phyloP scores from a whole-genome alignment of 2,329 filamentous ascomycete species.

The Pseudogymnoascus sp. region DNA sequence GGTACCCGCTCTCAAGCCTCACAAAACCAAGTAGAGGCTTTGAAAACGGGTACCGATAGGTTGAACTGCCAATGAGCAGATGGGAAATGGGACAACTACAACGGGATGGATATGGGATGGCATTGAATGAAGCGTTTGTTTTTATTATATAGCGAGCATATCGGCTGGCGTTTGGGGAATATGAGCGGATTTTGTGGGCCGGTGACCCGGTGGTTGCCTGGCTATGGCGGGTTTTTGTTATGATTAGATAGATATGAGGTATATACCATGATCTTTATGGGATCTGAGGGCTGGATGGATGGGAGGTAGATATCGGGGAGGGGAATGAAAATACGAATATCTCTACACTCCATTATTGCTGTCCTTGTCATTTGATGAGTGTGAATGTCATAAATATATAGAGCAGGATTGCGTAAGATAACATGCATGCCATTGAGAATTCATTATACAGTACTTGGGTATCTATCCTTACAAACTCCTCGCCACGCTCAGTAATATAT shows the following conservation, averaged over 20 bases:
- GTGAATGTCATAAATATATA: neutral
- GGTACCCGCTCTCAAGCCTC: neutral
- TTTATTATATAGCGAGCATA: conserved; percentile 7
- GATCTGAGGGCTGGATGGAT: neutral
- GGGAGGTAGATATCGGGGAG: neutral
- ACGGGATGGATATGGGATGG: neutral
- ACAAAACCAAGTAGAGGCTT: neutral
- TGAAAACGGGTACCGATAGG: neutral
- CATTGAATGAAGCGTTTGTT: conserved; percentile 1
- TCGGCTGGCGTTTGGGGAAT: neutral
- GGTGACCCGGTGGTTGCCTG: neutral
- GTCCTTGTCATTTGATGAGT: neutral
- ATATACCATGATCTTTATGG: conserved; percentile 5
- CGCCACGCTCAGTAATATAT: neutral
- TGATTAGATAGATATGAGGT: conserved; percentile 1
- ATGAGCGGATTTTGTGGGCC: neutral
- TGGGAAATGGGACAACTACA: neutral
- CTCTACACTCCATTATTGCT: neutral
- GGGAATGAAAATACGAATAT: neutral
- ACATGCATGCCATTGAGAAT: neutral
- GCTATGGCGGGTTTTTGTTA: neutral
- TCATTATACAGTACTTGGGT: conserved; percentile 8
- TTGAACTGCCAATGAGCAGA: neutral
- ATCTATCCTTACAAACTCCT: conserved; percentile 9
- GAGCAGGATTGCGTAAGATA: neutral